Conservation (phyloP, 2,329 filamentous ascomycete genomes). For the Drechslera avenae region DNA sequence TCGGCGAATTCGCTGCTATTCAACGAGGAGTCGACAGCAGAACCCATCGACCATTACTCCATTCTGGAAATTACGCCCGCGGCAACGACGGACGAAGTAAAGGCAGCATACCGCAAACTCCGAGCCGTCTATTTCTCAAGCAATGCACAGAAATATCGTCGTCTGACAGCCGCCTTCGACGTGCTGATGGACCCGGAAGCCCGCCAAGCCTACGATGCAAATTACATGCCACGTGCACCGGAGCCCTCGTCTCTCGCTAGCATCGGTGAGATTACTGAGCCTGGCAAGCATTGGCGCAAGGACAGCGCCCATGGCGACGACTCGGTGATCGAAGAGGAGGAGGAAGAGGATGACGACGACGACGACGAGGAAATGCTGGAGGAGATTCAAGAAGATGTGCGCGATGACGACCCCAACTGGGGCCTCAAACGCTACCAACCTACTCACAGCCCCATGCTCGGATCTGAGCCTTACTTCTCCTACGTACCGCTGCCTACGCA, state of each 20-base stretch:
- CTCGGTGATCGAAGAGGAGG: conserved; percentile 20
- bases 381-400: conserved; percentile 7
- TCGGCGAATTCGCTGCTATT: conserved; percentile 18
- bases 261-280: conserved; percentile 21
- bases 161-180: conserved; percentile 39
- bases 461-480: conserved; percentile 33
- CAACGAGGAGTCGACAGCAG: conserved; percentile 21
- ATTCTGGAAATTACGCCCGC: conserved; percentile 29
- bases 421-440: conserved; percentile 29
- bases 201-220: conserved; percentile 34
- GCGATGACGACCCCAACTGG: conserved; percentile 33
- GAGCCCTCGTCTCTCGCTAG: conserved; percentile 13
- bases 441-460: conserved; percentile 26
- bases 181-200: conserved; percentile 36
- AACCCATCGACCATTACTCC: conserved; percentile 41
- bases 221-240: conserved; percentile 19
- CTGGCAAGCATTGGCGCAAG: conserved; percentile 28
- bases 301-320: conserved; percentile 29
- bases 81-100: conserved; percentile 39
- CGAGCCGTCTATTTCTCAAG: conserved; percentile 37
- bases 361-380: conserved; percentile 27
- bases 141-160: conserved; percentile 37
- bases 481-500: conserved; percentile 29
- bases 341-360: conserved; percentile 27
- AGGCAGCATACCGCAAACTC: conserved; percentile 33